Evolutionary conservation across 2,329 filamentous ascomycete genomes (phyloP), one percentile per base, ranked within the genome.

Genomic region (Cladosporium oxysporum): DNA sequence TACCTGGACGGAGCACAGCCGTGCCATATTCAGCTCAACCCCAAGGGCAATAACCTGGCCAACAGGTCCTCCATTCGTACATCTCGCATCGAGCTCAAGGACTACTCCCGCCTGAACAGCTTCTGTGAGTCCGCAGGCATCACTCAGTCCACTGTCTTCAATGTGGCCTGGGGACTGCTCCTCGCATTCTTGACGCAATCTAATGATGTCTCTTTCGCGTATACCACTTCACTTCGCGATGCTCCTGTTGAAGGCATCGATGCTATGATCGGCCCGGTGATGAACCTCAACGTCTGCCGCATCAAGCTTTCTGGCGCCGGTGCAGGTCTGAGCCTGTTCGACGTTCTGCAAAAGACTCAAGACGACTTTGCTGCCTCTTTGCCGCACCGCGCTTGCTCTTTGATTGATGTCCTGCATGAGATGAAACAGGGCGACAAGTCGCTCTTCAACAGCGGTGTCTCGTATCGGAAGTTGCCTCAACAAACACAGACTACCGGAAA

Each of bases 171-270:
- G 62, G 53, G 41, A 4, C 16, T 65, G 14, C 41, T 65, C 12
- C 62, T 65, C 29, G 49, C 62, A 6, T 65, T 65, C 47, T 12
- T 59, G 37, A 59, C 53, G 7, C 53, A 65, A 1, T 77, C 73
- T 0, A 69, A 74, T 2, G 76, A 77, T 61, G 71, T 77, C 1
- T 78, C 76, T 66, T 79, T 77, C 49, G 76, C 75, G 4, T 79
- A 79, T 58, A 71, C 77, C 23, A 76, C 76, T 1, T 76, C 76
- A 0, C 76, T 76, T 10, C 75, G 77, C 18, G 75, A 65, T 76
- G 37, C 66, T 23, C 66, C 66, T 14, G 44, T 67, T 29, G 49
- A 65, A 33, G 52, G 63, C 11, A 58, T 67, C 11, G 57, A 66
- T 11, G 58, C 58, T n/a, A 58, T 62, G 52, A 57, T 67, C 31